A percentile compares a stretch with the other conserved stretches of the same genome.
phyloP scores from a whole-genome alignment of 202 grass and related monocot genomes.

The Bolboschoenoplectus hybrid region DNA sequence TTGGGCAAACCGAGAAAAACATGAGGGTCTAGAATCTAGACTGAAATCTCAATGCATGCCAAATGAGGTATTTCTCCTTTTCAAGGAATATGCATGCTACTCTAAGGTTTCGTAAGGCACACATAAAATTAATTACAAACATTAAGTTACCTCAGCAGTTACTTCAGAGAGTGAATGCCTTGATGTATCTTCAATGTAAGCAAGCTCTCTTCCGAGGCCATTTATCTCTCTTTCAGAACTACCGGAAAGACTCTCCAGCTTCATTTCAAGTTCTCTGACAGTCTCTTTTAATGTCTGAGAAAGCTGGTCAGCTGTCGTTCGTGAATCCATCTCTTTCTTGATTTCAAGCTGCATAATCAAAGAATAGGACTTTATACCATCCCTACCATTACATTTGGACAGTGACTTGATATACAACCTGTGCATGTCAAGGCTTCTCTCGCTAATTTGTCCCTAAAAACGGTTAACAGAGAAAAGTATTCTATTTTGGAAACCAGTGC shows the following conservation, averaged over 20 bases:
- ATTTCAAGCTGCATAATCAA: constrained; percentile 59
- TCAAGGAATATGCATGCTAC: background rate
- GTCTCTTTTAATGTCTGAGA: constrained; percentile 65
- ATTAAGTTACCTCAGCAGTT: constrained; percentile 63
- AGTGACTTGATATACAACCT: constrained; percentile 7
- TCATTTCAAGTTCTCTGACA: constrained; percentile 64
- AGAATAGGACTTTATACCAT: constrained; percentile 21
- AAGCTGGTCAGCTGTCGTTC: constrained; percentile 58
- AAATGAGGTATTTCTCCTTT: background rate
- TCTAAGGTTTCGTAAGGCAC: background rate
- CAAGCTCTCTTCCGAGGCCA: constrained; percentile 66
- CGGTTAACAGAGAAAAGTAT: constrained; percentile 17
- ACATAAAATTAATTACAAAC: background rate
- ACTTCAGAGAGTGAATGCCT: constrained; percentile 59
- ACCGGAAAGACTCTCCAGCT: constrained; percentile 63
- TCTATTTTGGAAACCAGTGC: background rate
- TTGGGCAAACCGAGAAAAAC: background rate
- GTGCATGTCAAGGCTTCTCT: background rate
- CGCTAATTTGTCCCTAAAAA: background rate
- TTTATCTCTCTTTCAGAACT: constrained; percentile 88
- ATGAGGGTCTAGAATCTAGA: background rate
- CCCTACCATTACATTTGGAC: background rate
- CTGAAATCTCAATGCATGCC: background rate
- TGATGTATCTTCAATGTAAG: constrained; percentile 70
- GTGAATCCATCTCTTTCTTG: constrained; percentile 70